A percentile compares a stretch with the other conserved stretches of the same genome.
Evolutionary conservation across 2,329 filamentous ascomycete species (phyloP).

Genomic region (Curvularia sp.): DNA sequence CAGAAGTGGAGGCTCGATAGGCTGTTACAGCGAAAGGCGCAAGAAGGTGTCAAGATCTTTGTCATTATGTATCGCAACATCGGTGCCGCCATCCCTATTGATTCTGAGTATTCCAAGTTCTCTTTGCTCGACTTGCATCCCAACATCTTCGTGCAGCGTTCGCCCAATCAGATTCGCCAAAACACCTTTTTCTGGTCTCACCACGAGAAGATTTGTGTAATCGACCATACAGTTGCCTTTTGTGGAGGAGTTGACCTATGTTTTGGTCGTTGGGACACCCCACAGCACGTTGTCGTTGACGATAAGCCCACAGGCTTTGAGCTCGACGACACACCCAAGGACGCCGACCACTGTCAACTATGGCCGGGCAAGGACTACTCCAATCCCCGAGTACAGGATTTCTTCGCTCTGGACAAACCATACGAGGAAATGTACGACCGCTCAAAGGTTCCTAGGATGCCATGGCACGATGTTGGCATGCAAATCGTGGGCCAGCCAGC

Average conservation of each 20-base stretch:
- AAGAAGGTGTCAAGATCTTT: slow-evolving; percentile 95
- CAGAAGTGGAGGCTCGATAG: slow-evolving; percentile 97
- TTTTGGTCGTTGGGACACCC: slow-evolving; percentile 96
- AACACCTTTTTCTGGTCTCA: slow-evolving; percentile 99
- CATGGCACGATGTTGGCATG: slow-evolving; percentile 98
- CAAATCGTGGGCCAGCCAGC: slow-evolving; percentile 96
- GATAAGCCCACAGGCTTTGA: slow-evolving; percentile 97
- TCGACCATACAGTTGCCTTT: slow-evolving; percentile 95
- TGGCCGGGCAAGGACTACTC: slow-evolving; percentile 99
- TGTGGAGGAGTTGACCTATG: slow-evolving; percentile 95
- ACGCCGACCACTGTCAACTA: slow-evolving; percentile 92
- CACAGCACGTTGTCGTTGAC: slow-evolving; percentile 87
- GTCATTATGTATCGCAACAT: slow-evolving; percentile 98
- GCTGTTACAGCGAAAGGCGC: slow-evolving; percentile 89
- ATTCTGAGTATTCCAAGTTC: slow-evolving; percentile 98
- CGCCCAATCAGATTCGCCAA: slow-evolving; percentile 96
- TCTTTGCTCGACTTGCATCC: slow-evolving; percentile 93
- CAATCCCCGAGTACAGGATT: slow-evolving; percentile 93
- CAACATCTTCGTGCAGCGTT: slow-evolving; percentile 94
- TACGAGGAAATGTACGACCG: slow-evolving; percentile 99
- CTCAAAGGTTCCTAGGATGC: slow-evolving; percentile 87
- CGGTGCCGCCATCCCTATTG: slow-evolving; percentile 94
- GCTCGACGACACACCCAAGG: slow-evolving; percentile 72
- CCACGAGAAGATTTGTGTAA: slow-evolving; percentile 96
- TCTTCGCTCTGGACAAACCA: slow-evolving; percentile 89